phyloP scores from a whole-genome alignment of 345 rosid genomes.

The Acer saccharum region DNA sequence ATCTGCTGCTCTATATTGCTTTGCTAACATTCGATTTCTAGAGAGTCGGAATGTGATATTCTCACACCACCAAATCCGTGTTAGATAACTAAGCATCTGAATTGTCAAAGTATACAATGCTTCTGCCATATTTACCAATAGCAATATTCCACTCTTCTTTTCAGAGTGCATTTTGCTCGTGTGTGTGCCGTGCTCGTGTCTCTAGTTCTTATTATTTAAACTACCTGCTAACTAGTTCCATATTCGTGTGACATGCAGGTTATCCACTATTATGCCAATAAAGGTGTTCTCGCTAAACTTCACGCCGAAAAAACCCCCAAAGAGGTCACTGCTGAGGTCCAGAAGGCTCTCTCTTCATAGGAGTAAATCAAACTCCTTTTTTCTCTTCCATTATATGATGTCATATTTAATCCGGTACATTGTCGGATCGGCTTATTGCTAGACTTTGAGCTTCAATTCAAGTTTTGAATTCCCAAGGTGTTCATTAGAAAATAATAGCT shows the following conservation, averaged over 20 bases:
- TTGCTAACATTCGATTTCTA: background rate
- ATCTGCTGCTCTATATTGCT: background rate
- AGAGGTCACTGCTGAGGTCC: constrained; percentile 81
- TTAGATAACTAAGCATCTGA: background rate
- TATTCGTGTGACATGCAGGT: constrained; percentile 45
- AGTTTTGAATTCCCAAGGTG: constrained; percentile 7
- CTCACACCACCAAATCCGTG: background rate
- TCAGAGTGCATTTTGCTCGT: background rate
- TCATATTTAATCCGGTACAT: constrained; percentile 16
- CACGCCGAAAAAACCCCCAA: constrained; percentile 73
- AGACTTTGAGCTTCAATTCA: constrained; percentile 5
- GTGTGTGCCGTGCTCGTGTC: background rate
- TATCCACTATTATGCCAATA: constrained; percentile 68
- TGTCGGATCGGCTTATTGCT: constrained; percentile 24
- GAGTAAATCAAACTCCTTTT: background rate
- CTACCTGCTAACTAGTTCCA: background rate
- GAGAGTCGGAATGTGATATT: background rate
- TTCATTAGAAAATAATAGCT: constrained; percentile 9
- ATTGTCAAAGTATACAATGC: constrained; percentile 1
- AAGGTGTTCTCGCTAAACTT: constrained; percentile 63
- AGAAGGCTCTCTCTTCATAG: constrained; percentile 60
- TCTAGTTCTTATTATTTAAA: background rate
- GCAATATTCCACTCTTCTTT: background rate
- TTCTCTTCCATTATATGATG: background rate
- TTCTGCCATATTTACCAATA: too few relatives aligned